phyloP scores from a whole-genome alignment of 2,329 filamentous ascomycete genomes.

The Exophiala calicioides region DNA sequence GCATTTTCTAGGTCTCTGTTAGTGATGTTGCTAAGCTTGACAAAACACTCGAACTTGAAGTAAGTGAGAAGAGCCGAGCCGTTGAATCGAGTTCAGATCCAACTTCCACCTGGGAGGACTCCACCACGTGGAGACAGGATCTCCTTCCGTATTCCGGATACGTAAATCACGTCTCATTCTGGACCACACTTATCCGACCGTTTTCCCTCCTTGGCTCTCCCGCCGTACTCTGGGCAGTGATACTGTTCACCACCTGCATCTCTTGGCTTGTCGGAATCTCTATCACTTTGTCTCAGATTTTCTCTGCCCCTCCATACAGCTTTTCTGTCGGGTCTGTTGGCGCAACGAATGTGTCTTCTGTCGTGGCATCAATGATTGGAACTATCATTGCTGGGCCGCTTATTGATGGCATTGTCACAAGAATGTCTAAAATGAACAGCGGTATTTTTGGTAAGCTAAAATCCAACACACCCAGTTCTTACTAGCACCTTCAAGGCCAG shows the following conservation, averaged over 20 bases:
- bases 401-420: slow-evolving; percentile 39
- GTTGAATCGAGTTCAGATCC: background rate
- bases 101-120: slow-evolving; percentile 23
- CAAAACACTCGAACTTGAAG: too few species aligned
- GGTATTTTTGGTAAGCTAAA: slow-evolving; percentile 36
- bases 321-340: slow-evolving; percentile 38
- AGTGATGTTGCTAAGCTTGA: too few species aligned
- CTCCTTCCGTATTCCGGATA: slow-evolving; percentile 44
- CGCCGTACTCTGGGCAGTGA: slow-evolving; percentile 42
- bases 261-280: slow-evolving; percentile 37
- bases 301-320: slow-evolving; percentile 37
- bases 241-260: slow-evolving; percentile 44
- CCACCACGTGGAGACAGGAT: slow-evolving; percentile 34
- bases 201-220: slow-evolving; percentile 41
- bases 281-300: slow-evolving; percentile 40
- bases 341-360: slow-evolving; percentile 28
- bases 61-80: slow-evolving; percentile 21
- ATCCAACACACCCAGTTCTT: slow-evolving; percentile 28
- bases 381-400: slow-evolving; percentile 38
- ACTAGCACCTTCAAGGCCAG: background rate
- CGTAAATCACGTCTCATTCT: slow-evolving; percentile 41
- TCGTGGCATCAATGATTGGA: slow-evolving; percentile 38
- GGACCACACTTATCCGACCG: slow-evolving; percentile 39
- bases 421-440: slow-evolving; percentile 39
- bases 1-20: too few species aligned